A percentile compares a stretch with the other conserved stretches of the same genome.
phyloP scores from a whole-genome alignment of 73 alveolate species.

The Diophrys appendiculata region DNA sequence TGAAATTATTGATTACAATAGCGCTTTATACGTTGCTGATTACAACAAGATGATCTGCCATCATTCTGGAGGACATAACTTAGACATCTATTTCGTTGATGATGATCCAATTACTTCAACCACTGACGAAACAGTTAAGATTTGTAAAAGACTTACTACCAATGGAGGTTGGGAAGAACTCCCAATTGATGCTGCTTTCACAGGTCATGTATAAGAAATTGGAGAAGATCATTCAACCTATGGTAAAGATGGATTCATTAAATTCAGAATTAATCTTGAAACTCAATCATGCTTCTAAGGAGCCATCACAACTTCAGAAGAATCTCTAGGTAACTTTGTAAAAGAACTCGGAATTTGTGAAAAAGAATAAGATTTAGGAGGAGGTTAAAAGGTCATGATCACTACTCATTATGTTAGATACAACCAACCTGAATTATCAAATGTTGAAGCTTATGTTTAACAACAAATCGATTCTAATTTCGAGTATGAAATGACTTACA shows the following conservation, averaged over 20 bases:
- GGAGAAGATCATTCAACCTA: background rate
- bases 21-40: background rate
- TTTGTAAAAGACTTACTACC: background rate
- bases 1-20: background rate
- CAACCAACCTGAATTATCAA: no score
- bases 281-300: background rate
- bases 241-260: background rate
- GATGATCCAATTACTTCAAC: background rate
- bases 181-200: background rate
- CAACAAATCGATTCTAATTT: no score
- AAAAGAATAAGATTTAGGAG: background rate
- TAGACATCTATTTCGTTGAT: background rate
- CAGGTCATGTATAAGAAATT: background rate
- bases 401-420: no score
- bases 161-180: background rate
- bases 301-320: background rate
- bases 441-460: no score
- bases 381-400: no score
- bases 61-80: background rate
- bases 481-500: no score
- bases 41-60: background rate
- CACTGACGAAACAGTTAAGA: background rate
- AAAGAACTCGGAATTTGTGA: background rate
- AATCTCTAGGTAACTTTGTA: background rate
- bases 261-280: background rate